Base-by-base conservation (phyloP, 768 basidiomycete species). In the Mycena indigotica region DNA sequence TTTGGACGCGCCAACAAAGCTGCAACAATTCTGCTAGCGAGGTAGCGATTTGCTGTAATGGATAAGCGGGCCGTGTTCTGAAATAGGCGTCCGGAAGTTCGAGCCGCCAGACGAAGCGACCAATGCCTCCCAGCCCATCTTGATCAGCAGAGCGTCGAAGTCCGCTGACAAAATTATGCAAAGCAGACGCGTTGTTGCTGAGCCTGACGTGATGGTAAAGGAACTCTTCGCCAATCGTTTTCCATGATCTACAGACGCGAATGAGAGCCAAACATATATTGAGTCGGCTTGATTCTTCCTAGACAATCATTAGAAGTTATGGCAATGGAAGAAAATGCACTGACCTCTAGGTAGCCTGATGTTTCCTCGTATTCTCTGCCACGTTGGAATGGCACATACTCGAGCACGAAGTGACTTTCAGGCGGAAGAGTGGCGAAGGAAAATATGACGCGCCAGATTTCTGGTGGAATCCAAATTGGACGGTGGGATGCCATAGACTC, bases 361-460 rank as follows among this genome's bases (percentile, higher is more conserved):
- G 30, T 60, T 35, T 56, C 59, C 41, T 60, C 35, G n/a, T 56
- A 23, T 35, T 56, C 59, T 3, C 55, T 44, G 6, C 54, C 39
- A 6, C 39, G 54, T 15, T 56, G 45, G 46, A 61, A 61, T 3
- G 55, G 55, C n/a, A 25, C 38, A 35, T 61, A 56, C 24, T 61
- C 59, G 30, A 50, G 28, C 3, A 19, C 38, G 52, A 39, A 50
- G 45, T 35, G 53, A 24, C 50, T 45, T 21, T 26, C 46, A 28
- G 54, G 56, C 35, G 10, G 25, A 8, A 35, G 17, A 2, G 50
- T 55, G 21, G 55, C 52, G 29, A 50, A 53, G 24, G 38, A 39
- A 17, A 61, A 56, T 53, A 60, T 56, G 6, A 23, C 19, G 17
- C 51, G 59, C 59, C 54, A 60, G 21, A 60, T 40, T 29, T 60